phyloP scores from a whole-genome alignment of 345 rosid species.

The Arabis hirsuta region DNA sequence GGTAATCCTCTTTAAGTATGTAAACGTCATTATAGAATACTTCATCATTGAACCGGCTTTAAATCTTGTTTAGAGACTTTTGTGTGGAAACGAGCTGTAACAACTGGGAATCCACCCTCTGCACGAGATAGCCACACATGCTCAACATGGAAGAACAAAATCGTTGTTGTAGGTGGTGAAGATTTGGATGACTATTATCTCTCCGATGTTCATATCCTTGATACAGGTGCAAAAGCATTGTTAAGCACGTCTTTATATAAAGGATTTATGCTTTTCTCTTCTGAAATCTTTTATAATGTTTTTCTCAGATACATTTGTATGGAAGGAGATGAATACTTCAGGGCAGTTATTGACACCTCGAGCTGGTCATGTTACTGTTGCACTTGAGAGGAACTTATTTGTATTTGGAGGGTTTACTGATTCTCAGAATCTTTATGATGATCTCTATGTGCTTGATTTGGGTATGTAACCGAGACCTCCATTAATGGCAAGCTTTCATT shows the following conservation, averaged over 20 bases:
- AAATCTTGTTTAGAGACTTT: conserved; percentile 66
- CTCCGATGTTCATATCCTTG: conserved; percentile 92
- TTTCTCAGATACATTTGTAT: conserved; percentile 68
- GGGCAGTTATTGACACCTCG: conserved; percentile 86
- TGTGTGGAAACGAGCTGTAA: conserved; percentile 75
- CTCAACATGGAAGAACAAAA: conserved; percentile 86
- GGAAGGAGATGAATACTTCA: conserved; percentile 75
- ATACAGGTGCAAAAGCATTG: conserved; percentile 61
- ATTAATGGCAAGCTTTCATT: background rate
- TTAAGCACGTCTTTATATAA: conserved; percentile 16
- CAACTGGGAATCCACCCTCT: conserved; percentile 83
- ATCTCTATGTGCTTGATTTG: conserved; percentile 77
- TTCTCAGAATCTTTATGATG: conserved; percentile 78
- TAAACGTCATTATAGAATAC: too few relatives aligned
- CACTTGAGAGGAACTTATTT: conserved; percentile 76
- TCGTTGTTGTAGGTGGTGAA: conserved; percentile 95
- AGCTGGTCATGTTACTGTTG: conserved; percentile 88
- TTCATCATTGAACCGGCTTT: background rate
- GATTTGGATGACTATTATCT: conserved; percentile 82
- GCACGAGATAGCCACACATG: conserved; percentile 94
- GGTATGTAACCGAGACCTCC: conserved; percentile 57
- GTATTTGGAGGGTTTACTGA: conserved; percentile 95
- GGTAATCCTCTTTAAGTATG: background rate
- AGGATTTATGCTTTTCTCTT: conserved; percentile 15
- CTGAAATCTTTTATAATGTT: conserved; percentile 31